phyloP scores from a whole-genome alignment of 192 early-diverging fungal genomes.

The Spinellus fusiger region DNA sequence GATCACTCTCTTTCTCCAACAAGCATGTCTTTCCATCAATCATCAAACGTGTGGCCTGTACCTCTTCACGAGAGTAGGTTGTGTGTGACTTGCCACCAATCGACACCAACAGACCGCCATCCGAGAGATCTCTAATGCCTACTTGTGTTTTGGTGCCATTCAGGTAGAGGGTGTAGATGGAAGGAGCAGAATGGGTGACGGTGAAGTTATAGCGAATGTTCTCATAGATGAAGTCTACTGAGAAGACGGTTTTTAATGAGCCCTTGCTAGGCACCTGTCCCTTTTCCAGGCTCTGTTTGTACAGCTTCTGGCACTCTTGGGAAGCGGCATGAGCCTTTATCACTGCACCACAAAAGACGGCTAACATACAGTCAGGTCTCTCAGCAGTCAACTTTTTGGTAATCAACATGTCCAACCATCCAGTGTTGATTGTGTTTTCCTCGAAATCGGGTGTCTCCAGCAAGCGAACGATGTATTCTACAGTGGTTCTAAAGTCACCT shows the following conservation, averaged over 20 bases:
- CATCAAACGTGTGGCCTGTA: slow-evolving; percentile 80
- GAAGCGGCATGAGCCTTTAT: slow-evolving; percentile 74
- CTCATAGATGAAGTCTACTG: slow-evolving; percentile 90
- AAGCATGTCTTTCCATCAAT: slow-evolving; percentile 88
- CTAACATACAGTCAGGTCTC: slow-evolving; percentile 83
- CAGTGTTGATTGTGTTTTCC: slow-evolving; percentile 88
- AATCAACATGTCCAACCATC: slow-evolving; percentile 94
- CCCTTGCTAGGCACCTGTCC: slow-evolving; percentile 84
- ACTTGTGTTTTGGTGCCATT: slow-evolving; percentile 83
- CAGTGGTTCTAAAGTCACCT: slow-evolving; percentile 97
- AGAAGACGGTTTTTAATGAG: slow-evolving; percentile 65
- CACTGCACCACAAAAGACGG: slow-evolving; percentile 89
- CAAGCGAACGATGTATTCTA: slow-evolving; percentile 93
- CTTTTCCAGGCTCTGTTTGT: slow-evolving; percentile 80
- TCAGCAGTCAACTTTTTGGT: slow-evolving; percentile 84
- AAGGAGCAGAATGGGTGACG: slow-evolving; percentile 73
- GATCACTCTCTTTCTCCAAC: slow-evolving; percentile 95
- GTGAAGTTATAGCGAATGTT: slow-evolving; percentile 88
- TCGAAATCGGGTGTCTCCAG: slow-evolving; percentile 86
- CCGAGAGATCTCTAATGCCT: slow-evolving; percentile 78
- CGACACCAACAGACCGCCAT: slow-evolving; percentile 87
- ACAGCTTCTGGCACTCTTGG: slow-evolving; percentile 61
- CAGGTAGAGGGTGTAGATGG: slow-evolving; percentile 71
- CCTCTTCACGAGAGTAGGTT: slow-evolving; percentile 87
- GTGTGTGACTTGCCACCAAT: slow-evolving; percentile 87